Evolutionary conservation across 2,329 filamentous ascomycete genomes (phyloP), one percentile per base, ranked within the genome.

Genomic region (Penicillium sclerotiorum): DNA sequence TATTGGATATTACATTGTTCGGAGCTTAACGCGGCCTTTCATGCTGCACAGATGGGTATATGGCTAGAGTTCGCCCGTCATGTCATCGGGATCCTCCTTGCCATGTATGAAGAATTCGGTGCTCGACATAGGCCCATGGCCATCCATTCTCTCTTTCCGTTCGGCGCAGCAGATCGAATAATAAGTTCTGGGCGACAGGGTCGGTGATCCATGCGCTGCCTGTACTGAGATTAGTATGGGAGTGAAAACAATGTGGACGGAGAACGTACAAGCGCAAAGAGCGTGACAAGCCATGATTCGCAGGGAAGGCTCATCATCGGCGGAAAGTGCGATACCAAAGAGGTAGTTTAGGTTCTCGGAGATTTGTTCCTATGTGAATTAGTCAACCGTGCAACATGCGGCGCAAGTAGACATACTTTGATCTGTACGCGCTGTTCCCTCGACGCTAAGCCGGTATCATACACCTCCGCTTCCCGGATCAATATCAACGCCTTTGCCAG

Each of bases 281-380:
- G 65, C 64, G 42, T 70, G 64, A 37, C 66, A 66, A 22, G 67
- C 66, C 57, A 68, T 68, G 21, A 66, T 62, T 22, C 65, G 64
- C 18, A 66, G 47, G 1, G 65, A 60, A n/a, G 64, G 64, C 21
- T 68, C 65, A 32, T 69, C 64, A 20, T 69, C 67, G 3, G 59
- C 60, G 3, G 67, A 69, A 2, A 67, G 53, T 12, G 64, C 65
- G 25, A 70, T 68, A 25, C 67, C 67, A 23, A 68, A 69, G 9
- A 70, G 53, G 25, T 65, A 60, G 15, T 59, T 56, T 1, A 70
- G 54, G n/a, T 64, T 68, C 22, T 61, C 55, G 1, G 52, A 49
- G 13, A 69, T 50, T 18, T 63, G 57, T 30, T 56, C 52, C 66
- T 68, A 28, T 41, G 11, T n/a, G n/a, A n/a, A n/a, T n/a, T n/a